phyloP scores from a whole-genome alignment of 2,329 filamentous ascomycete species.

The Aspergillus caelatus region DNA sequence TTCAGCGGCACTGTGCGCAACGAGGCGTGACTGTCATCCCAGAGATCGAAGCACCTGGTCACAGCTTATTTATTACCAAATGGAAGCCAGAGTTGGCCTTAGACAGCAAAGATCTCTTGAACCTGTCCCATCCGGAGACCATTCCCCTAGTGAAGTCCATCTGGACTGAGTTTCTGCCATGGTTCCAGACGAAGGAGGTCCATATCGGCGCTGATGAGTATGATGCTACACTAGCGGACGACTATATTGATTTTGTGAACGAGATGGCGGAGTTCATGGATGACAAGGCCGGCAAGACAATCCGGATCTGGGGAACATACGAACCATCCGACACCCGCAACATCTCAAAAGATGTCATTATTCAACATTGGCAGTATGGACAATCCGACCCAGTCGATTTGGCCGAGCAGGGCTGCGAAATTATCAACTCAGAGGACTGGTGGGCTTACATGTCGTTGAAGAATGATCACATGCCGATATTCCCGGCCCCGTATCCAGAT shows the following conservation, averaged over 20 bases:
- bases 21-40: conserved; percentile 62
- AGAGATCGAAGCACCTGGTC: conserved; percentile 63
- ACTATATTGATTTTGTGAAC: conserved; percentile 59
- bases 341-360: conserved; percentile 50
- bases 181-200: conserved; percentile 60
- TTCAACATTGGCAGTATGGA: conserved; percentile 61
- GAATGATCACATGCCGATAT: conserved; percentile 57
- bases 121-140: conserved; percentile 58
- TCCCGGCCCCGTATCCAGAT: conserved; percentile 50
- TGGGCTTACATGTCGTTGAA: conserved; percentile 61
- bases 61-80: conserved; percentile 59
- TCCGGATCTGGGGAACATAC: conserved; percentile 62
- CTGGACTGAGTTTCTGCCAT: conserved; percentile 58
- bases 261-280: conserved; percentile 54
- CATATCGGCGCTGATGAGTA: conserved; percentile 63
- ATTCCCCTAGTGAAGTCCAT: conserved; percentile 57
- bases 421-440: conserved; percentile 59
- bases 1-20: conserved; percentile 56
- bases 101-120: conserved; percentile 55
- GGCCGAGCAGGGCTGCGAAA: conserved; percentile 50
- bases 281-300: conserved; percentile 44
- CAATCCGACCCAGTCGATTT: conserved; percentile 55
- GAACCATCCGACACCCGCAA: conserved; percentile 47
- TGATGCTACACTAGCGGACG: conserved; percentile 45
- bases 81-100: conserved; percentile 62